Conservation (phyloP, 345 rosid species). For the Zanthoxylum bungeanum region DNA sequence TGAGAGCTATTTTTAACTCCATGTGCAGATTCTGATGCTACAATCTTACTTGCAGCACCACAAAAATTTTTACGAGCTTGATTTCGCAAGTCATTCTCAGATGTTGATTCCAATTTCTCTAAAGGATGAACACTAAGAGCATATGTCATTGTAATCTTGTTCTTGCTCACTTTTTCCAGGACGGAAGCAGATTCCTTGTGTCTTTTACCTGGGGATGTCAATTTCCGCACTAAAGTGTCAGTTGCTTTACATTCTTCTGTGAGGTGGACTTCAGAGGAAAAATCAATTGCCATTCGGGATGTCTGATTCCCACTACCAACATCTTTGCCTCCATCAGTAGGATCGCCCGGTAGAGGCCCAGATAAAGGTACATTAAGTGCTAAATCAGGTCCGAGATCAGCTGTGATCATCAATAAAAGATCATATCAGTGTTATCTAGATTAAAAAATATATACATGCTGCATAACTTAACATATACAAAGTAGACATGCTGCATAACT, state of each 20-base stretch:
- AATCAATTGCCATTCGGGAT: slow-evolving; percentile 23
- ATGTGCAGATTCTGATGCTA: slow-evolving; percentile 26
- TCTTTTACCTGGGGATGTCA: slow-evolving; percentile 15
- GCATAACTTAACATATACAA: background rate
- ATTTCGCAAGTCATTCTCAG: slow-evolving; percentile 47
- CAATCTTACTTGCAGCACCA: slow-evolving; percentile 23
- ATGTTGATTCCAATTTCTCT: slow-evolving; percentile 55
- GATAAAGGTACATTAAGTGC: slow-evolving; percentile 18
- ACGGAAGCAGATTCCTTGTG: slow-evolving; percentile 19
- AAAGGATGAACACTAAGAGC: slow-evolving; percentile 13
- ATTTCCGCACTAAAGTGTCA: slow-evolving; percentile 12
- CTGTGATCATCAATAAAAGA: slow-evolving; percentile 30
- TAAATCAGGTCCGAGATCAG: slow-evolving; percentile 18
- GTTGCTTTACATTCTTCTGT: slow-evolving; percentile 22
- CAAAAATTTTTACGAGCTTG: slow-evolving; percentile 21
- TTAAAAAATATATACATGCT: background rate
- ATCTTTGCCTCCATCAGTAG: slow-evolving; percentile 17
- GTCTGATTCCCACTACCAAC: slow-evolving; percentile 21
- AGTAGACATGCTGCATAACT: background rate
- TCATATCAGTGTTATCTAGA: slow-evolving; percentile 7
- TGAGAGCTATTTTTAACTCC: slow-evolving; percentile 25
- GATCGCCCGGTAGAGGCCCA: slow-evolving; percentile 11
- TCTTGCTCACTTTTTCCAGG: slow-evolving; percentile 25
- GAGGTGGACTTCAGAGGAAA: slow-evolving; percentile 18
- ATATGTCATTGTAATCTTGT: slow-evolving; percentile 8